phyloP scores from a whole-genome alignment of 2,329 filamentous ascomycete genomes.

The Pseudocercospora ulei region DNA sequence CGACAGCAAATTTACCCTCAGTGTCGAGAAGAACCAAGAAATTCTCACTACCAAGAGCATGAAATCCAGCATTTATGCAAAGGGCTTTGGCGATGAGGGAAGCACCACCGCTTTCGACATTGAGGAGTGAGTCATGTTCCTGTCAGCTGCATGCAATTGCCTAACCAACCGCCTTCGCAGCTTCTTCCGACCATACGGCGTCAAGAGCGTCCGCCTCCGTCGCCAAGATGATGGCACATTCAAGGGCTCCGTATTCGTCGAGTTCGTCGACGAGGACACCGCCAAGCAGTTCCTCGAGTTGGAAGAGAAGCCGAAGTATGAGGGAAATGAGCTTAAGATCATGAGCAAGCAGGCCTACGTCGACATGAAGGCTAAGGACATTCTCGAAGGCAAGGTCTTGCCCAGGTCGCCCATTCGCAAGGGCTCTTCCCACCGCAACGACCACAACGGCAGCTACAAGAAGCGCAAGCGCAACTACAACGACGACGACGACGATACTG shows the following conservation, averaged over 20 bases:
- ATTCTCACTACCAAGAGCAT: slow-evolving; percentile 57
- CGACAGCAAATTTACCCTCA: slow-evolving; percentile 42
- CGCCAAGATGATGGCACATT: slow-evolving; percentile 63
- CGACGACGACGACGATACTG: slow-evolving; percentile 22
- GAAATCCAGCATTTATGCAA: slow-evolving; percentile 73
- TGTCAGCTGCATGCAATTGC: not conserved
- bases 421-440: slow-evolving; percentile 34
- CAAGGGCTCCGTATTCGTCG: slow-evolving; percentile 95
- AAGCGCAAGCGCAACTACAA: slow-evolving; percentile 23
- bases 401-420: slow-evolving; percentile 29
- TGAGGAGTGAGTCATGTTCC: slow-evolving; percentile 48
- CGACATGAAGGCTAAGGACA: slow-evolving; percentile 41
- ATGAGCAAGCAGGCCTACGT: slow-evolving; percentile 85
- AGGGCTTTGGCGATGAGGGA: slow-evolving; percentile 84
- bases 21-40: slow-evolving; percentile 46
- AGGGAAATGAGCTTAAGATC: slow-evolving; percentile 67
- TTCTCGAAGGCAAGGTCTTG: slow-evolving; percentile 38
- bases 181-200: slow-evolving; percentile 75
- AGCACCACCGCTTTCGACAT: slow-evolving; percentile 83
- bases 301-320: slow-evolving; percentile 74
- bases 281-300: slow-evolving; percentile 70
- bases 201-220: slow-evolving; percentile 77
- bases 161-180: slow-evolving; percentile 10
- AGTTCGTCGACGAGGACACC: slow-evolving; percentile 71
- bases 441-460: slow-evolving; percentile 30